phyloP scores from a whole-genome alignment of 2,329 filamentous ascomycete species.

The Claviceps sp. region DNA sequence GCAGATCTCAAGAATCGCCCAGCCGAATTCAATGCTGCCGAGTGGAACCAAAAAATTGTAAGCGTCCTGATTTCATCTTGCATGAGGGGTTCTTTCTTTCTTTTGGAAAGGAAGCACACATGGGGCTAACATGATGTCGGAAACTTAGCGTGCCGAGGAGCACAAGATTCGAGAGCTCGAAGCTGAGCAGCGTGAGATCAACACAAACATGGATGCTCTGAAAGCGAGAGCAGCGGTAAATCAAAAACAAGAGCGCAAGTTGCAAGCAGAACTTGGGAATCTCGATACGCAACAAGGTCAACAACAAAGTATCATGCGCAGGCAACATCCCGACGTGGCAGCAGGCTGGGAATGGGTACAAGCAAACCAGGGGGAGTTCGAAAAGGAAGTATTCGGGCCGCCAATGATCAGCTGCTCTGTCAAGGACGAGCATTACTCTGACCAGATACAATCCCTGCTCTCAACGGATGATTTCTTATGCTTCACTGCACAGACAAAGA shows the following conservation, averaged over 20 bases:
- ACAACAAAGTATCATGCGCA: conserved; percentile 52
- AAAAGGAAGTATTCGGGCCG: conserved; percentile 67
- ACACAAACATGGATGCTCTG: conserved; percentile 27
- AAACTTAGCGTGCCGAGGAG: conserved; percentile 44
- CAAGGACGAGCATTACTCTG: conserved; percentile 53
- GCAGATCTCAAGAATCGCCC: conserved; percentile 48
- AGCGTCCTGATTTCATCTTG: conserved; percentile 17
- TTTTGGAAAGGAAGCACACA: background rate
- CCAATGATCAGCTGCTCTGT: conserved; percentile 69
- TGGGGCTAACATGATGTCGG: conserved; percentile 7
- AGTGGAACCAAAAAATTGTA: conserved; percentile 63
- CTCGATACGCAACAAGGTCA: conserved; percentile 66
- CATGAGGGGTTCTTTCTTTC: background rate
- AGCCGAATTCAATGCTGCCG: conserved; percentile 52
- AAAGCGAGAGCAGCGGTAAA: conserved; percentile 28
- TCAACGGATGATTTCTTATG: conserved; percentile 40
- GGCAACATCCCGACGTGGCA: conserved; percentile 48
- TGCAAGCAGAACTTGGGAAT: conserved; percentile 36
- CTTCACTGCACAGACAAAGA: conserved; percentile 63
- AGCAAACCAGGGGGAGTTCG: conserved; percentile 53
- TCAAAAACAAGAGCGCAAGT: conserved; percentile 22
- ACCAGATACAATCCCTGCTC: conserved; percentile 40
- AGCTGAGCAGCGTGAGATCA: conserved; percentile 24
- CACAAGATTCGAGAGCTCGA: conserved; percentile 40
- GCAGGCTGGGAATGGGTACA: conserved; percentile 74